Base-by-base conservation (phyloP, 257 asterid genomes). In the Craterostigma plantagineum region DNA sequence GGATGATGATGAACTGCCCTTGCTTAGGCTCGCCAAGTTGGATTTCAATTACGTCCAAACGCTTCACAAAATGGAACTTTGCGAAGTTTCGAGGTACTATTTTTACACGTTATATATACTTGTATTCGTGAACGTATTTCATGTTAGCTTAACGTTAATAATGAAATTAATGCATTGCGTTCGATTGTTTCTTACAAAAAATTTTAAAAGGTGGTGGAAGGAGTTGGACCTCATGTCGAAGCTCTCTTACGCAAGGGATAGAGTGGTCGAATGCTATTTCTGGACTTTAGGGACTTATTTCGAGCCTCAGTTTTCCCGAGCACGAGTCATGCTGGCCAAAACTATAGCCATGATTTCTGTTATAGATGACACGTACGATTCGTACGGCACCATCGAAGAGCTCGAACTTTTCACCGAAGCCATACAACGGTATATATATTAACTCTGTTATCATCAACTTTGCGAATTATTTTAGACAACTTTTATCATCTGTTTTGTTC, bases 11-110 rank as follows among this genome's bases (percentile, higher is more conserved):
- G n/a, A n/a, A n/a, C n/a, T n/a, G 4, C 9, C 34, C 3, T 17
- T 67, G 4, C 11, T 67, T 9, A 52, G 49, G 17, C 16, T 67
- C 8, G 67, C 71, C 1, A 67, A 63, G 40, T 14, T 60, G 44
- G 61, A 68, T 35, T 57, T 10, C 44, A 68, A 60, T 18, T 17
- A 23, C 1, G 8, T 60, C 3, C 68, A 68, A 33, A 16, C 39
- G 23, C 13, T 68, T 11, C 45, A 63, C 52, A 59, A 33, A 35
- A 8, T 51, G 42, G 70, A 67, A 34, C 62, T 63, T 4, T 14
- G 16, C 15, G 46, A 53, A 18, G 14, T 62, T 34, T 41, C 57
- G 16, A 60, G 49, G 63, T 62, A 47, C n/a, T n/a, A n/a, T n/a
- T n/a, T n/a, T n/a, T n/a, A n/a, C n/a, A n/a, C n/a, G n/a, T n/a